These are phyloP conservation scores for Paxillus rubicundulus DNA, from an alignment of 768 basidiomycete genomes.

Conservation along the genomic window DNA sequence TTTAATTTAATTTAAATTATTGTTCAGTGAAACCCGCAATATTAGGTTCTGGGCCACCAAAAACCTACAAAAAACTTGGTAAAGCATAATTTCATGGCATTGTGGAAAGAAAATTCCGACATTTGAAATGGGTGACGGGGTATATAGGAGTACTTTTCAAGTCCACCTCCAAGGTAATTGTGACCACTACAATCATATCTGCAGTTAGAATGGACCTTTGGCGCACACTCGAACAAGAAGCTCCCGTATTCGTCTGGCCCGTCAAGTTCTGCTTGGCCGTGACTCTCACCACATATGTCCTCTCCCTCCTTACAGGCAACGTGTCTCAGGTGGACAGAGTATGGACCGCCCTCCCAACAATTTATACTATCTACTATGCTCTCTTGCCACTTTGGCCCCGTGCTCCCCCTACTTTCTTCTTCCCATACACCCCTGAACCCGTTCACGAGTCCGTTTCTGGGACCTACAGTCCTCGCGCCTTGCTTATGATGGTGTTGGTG, in stretches of 20 bases:
- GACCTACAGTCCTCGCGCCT: conserved; percentile 68
- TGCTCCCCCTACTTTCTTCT: conserved; percentile 35
- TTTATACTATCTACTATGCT: conserved; percentile 83
- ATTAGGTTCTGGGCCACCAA: too few species aligned
- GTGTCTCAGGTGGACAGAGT: conserved; percentile 87
- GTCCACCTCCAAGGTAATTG: too few species aligned
- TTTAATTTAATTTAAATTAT: too few species aligned
- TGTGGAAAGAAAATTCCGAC: too few species aligned
- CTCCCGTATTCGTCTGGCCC: conserved; percentile 55
- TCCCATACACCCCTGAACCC: conserved; percentile 55
- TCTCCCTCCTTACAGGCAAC: conserved; percentile 70
- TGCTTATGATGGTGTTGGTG: conserved; percentile 71
- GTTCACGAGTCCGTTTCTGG: conserved; percentile 31
- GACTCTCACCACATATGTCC: conserved; percentile 50
- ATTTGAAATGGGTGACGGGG: too few species aligned
- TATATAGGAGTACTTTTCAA: not conserved
- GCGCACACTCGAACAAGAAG: conserved; percentile 12
- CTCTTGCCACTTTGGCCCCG: conserved; percentile 62
- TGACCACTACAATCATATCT: too few species aligned
- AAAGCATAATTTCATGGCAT: too few species aligned
- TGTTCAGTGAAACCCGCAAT: too few species aligned
- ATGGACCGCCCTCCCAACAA: conserved; percentile 74
- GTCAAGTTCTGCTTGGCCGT: conserved; percentile 54
- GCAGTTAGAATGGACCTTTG: conserved; percentile 9
- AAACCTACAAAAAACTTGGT: too few species aligned